Evolutionary conservation across 2,329 filamentous ascomycete species (phyloP), one percentile per base, ranked within the genome.

Genomic region (Neoscytalidium dimidiatum): DNA sequence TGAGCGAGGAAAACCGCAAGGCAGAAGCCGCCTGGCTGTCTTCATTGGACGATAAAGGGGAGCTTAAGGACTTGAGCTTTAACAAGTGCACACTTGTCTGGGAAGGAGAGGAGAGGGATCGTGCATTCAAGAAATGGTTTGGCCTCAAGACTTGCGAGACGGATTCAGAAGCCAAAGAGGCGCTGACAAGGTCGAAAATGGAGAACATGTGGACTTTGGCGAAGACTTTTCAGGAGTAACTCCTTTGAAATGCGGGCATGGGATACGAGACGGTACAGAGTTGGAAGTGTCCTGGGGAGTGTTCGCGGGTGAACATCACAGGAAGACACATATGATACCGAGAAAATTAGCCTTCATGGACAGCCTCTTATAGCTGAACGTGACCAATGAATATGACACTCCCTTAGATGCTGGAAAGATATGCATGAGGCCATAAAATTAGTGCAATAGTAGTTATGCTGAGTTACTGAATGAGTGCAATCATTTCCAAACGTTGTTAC

Each of bases 141-240:
- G 93, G 89, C 68, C 79, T 79, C 26, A 90, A 92, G 75, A 88
- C 95, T n/a, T 97, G 93, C 77, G 95, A 98, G 79, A 94, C 92
- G 2, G 95, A 99, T 75, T 86, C 89, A 11, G 91, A 96, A 74
- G 95, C 94, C 4, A 90, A 92, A 74, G 92, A 97, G 70, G 84
- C 89, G 23, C 79, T 99, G 67, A 81, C 88, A 13, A 86, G 92
- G 70, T 87, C 88, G 5, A 97, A 96, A 82, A 91, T 98, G 85
- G 94, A 98, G 71, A 96, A 90, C 72, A 94, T 99, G 73, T 99
- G 95, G 95, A 90, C 90, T 9, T 80, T 95, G 70, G 94, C 94
- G 0, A 96, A 96, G 83, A 92, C 74, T 56, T 31, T 56, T 31
- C 44, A 65, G 33, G 46, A 60, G 19, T 57, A 62, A n/a, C 8